Base-by-base conservation (phyloP, 1,284 basidiomycete species). In the Lentinus polychrous region DNA sequence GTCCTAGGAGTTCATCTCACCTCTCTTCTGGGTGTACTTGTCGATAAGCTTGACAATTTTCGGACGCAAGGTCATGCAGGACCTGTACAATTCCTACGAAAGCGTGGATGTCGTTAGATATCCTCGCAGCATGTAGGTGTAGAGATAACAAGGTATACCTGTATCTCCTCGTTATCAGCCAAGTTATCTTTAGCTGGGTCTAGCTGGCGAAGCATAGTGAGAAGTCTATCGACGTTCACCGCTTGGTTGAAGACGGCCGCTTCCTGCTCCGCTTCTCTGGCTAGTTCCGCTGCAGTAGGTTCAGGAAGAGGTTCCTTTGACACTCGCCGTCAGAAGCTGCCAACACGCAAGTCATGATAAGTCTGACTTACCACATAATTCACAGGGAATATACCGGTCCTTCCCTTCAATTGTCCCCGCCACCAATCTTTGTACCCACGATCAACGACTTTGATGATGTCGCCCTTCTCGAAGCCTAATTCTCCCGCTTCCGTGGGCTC, bases 391-490 rank as follows among this genome's bases (percentile, higher is more conserved):
- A 99, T 99, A 11, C 96, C 96, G 7, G 93, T 94, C 52, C 90
- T 75, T 1, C 94, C 94, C 57, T 88, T 88, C 35, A 94, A 69
- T 58, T 98, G 94, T 1, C 96, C 96, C 41, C 92, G 75, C 94
- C 95, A 99, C 96, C 96, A 99, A 64, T 98, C 93, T 60, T 94
- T 89, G 69, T 97, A 97, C 22, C 89, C 90, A 37, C 91, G 82
- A 65, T 98, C 94, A 8, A 99, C 83, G 12, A 98, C 95, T 58
- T 94, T 94, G 70, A 99, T 94, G 46, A 97, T 74, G 59, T 99
- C 96, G 2, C 94, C 96, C 57, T 90, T 89, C 49, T 90, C 83
- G 63, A 99, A 97, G 1, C 84, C 83, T 4, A 99, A 76, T 67
- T 99, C 96, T 11, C 94, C 95, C 0, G 85, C 78, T 62, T 96